Percentiles rank a stretch among this genome's conserved stretches.
phyloP scores from a whole-genome alignment of 371 early-diverging fungal genomes.

The Mucor piriformis region DNA sequence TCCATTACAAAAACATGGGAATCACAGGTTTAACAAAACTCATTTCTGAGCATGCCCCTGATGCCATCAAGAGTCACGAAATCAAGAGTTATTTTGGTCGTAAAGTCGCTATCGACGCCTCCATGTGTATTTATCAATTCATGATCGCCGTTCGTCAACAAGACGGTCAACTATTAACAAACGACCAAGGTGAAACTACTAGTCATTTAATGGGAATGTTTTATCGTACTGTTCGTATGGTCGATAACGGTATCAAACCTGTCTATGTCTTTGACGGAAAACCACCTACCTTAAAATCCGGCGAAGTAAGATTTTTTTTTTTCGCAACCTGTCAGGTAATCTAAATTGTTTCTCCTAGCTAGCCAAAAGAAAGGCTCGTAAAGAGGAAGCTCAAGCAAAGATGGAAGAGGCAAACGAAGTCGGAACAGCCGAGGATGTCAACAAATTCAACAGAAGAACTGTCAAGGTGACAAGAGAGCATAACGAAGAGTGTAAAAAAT shows the following conservation, averaged over 20 bases:
- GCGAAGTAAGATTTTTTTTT: slow-evolving; percentile 67
- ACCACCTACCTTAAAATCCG: slow-evolving; percentile 95
- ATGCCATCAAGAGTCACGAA: slow-evolving; percentile 81
- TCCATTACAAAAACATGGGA: slow-evolving; percentile 66
- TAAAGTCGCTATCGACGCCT: slow-evolving; percentile 98
- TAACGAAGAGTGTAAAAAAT: slow-evolving; percentile 92
- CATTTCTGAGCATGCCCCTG: slow-evolving; percentile 91
- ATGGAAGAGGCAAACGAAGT: slow-evolving; percentile 86
- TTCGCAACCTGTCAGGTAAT: too few species aligned
- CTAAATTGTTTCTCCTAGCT: slow-evolving; percentile 40
- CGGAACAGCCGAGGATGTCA: slow-evolving; percentile 85
- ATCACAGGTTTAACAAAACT: slow-evolving; percentile 94
- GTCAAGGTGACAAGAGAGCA: slow-evolving; percentile 96
- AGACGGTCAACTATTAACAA: slow-evolving; percentile 91
- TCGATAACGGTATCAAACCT: slow-evolving; percentile 98
- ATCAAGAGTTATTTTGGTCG: slow-evolving; percentile 94
- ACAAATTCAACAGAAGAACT: slow-evolving; percentile 90
- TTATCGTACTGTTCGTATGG: slow-evolving; percentile 98
- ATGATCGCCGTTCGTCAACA: slow-evolving; percentile 96
- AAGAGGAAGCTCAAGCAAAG: slow-evolving; percentile 83
- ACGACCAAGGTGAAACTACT: slow-evolving; percentile 93
- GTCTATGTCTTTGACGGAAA: slow-evolving; percentile 99
- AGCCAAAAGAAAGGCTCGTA: slow-evolving; percentile 85
- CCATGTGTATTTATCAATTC: slow-evolving; percentile 99
- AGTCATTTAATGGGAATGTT: slow-evolving; percentile 99